Evolutionary conservation across 2,329 filamentous ascomycete genomes (phyloP).

Genomic region (Trichoderma oligosporum): DNA sequence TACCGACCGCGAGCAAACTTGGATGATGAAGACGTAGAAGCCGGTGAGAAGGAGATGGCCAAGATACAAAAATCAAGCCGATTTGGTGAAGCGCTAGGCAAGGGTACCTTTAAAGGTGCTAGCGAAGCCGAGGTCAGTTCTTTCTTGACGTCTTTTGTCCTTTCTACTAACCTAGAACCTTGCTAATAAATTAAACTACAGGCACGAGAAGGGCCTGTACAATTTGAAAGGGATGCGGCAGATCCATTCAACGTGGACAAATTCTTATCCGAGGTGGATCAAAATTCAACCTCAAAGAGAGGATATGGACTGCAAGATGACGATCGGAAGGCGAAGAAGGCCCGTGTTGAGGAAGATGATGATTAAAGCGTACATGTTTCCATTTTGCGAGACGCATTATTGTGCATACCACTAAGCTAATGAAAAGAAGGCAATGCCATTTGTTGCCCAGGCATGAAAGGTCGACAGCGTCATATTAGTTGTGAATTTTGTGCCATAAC

Average conservation of each 20-base stretch:
- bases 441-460: not conserved
- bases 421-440: not conserved
- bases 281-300: constrained; percentile 62
- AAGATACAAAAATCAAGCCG: constrained; percentile 81
- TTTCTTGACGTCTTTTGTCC: not conserved
- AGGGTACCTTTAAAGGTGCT: constrained; percentile 86
- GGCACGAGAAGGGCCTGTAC: constrained; percentile 84
- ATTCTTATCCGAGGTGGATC: constrained; percentile 78
- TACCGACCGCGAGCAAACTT: constrained; percentile 76
- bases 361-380: constrained; percentile 30
- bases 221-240: constrained; percentile 83
- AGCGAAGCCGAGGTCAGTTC: constrained; percentile 68
- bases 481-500: not conserved
- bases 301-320: constrained; percentile 72
- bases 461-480: not conserved
- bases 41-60: constrained; percentile 77
- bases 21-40: constrained; percentile 74
- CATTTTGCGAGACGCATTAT: constrained; percentile 7
- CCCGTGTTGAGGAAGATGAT: constrained; percentile 71
- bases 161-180: not conserved
- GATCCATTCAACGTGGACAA: constrained; percentile 95
- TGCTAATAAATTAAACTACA: constrained; percentile 38
- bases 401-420: constrained; percentile 7
- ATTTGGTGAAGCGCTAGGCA: constrained; percentile 81
- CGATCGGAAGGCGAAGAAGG: constrained; percentile 64